Percentiles rank a stretch among this genome's conserved stretches.
Conservation (phyloP, 2,329 filamentous ascomycete genomes). For the Trichoderma sp. region DNA sequence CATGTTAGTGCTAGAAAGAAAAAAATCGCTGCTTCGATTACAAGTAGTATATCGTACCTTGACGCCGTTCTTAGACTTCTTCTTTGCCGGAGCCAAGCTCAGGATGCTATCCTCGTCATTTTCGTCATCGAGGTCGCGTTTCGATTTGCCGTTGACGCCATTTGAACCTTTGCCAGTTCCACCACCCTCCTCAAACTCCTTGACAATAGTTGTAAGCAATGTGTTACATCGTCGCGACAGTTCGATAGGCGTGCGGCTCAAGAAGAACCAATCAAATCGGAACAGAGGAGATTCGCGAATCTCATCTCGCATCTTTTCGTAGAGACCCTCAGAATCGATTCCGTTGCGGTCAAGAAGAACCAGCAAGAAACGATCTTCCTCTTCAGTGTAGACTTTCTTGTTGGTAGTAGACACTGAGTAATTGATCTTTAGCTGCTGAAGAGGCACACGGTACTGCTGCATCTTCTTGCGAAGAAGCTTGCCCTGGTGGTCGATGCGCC, state of each 20-base stretch:
- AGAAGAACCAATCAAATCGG: slow-evolving; percentile 99
- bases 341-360: slow-evolving; percentile 92
- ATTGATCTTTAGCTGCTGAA: slow-evolving; percentile 98
- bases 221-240: slow-evolving; percentile 92
- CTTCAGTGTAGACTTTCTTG: slow-evolving; percentile 99
- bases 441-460: slow-evolving; percentile 90
- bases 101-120: slow-evolving; percentile 82
- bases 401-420: slow-evolving; percentile 99
- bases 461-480: slow-evolving; percentile 96
- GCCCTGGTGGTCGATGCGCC: slow-evolving; percentile 87
- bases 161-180: slow-evolving; percentile 56
- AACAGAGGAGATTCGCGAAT: slow-evolving; percentile 93
- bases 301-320: slow-evolving; percentile 94
- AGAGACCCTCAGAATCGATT: slow-evolving; percentile 85
- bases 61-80: slow-evolving; percentile 86
- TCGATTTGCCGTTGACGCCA: slow-evolving; percentile 66
- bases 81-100: slow-evolving; percentile 83
- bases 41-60: slow-evolving; percentile 61
- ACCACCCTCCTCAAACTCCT: slow-evolving; percentile 80
- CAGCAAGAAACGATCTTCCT: slow-evolving; percentile 93
- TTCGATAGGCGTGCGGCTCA: slow-evolving; percentile 90
- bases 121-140: slow-evolving; percentile 77
- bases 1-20: slow-evolving; percentile 5
- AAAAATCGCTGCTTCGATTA: no score
- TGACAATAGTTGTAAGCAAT: slow-evolving; percentile 87